Evolutionary conservation across 2,329 filamentous ascomycete species (phyloP).

Genomic region (Helicocarpus griseus): DNA sequence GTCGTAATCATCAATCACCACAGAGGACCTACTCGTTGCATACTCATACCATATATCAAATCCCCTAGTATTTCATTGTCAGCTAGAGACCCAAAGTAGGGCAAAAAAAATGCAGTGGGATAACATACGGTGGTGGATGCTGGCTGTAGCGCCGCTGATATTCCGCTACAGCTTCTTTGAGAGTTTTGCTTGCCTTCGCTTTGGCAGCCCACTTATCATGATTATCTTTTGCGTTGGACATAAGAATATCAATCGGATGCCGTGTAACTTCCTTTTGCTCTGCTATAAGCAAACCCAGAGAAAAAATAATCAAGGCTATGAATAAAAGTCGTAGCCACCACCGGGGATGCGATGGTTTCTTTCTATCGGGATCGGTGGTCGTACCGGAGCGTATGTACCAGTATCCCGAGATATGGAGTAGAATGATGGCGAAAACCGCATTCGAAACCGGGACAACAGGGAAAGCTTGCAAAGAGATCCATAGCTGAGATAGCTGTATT

Average conservation of each 20-base stretch:
- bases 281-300: slow-evolving; percentile 30
- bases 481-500: slow-evolving; percentile 21
- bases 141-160: slow-evolving; percentile 45
- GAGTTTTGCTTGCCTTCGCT: slow-evolving; percentile 37
- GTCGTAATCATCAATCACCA: slow-evolving; percentile 52
- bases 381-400: slow-evolving; percentile 21
- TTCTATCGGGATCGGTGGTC: slow-evolving; percentile 21
- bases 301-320: slow-evolving; percentile 33
- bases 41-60: slow-evolving; percentile 53
- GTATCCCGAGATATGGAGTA: slow-evolving; percentile 21
- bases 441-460: slow-evolving; percentile 21
- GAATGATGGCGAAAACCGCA: slow-evolving; percentile 22
- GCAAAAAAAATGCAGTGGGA: not conserved
- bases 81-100: slow-evolving; percentile 5
- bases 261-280: slow-evolving; percentile 31
- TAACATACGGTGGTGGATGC: slow-evolving; percentile 44
- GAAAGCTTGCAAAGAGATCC: slow-evolving; percentile 25
- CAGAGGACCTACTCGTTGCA: slow-evolving; percentile 41
- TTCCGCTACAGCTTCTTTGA: slow-evolving; percentile 41
- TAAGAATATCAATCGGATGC: slow-evolving; percentile 48
- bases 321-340: slow-evolving; percentile 28
- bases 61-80: slow-evolving; percentile 22
- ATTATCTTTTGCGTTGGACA: slow-evolving; percentile 39
- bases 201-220: slow-evolving; percentile 42
- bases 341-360: slow-evolving; percentile 19